Conservation (phyloP, 805 yeast genomes). For the Lipomyces anomalus region DNA sequence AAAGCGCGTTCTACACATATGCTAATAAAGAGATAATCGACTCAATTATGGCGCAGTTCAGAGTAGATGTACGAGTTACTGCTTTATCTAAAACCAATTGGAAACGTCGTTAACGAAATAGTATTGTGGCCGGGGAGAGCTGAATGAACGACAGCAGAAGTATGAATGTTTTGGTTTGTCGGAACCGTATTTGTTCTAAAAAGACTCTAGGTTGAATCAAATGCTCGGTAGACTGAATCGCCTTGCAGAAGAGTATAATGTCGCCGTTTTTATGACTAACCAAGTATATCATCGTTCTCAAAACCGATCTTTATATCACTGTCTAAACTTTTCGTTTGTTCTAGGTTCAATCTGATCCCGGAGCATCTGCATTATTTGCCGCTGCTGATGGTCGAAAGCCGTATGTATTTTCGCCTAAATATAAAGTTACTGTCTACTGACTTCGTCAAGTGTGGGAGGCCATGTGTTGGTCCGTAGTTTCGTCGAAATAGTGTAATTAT, state of each 20-base stretch:
- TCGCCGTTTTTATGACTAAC: conserved; percentile 69
- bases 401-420: conserved; percentile 24
- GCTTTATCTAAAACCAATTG: neutral
- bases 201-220: conserved; percentile 39
- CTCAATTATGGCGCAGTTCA: conserved; percentile 71
- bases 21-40: conserved; percentile 42
- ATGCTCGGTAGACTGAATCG: conserved; percentile 49
- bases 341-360: conserved; percentile 78
- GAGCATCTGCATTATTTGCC: conserved; percentile 72
- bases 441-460: conserved; percentile 52
- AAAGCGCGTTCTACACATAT: neutral
- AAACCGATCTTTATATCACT: neutral
- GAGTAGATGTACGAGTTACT: conserved; percentile 52
- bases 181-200: neutral
- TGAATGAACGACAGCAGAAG: conserved; percentile 70
- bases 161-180: too few relatives aligned
- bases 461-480: conserved; percentile 54
- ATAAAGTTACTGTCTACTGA: neutral
- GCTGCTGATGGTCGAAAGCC: conserved; percentile 81
- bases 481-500: too few relatives aligned
- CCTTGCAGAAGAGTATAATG: conserved; percentile 70
- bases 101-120: conserved; percentile 3
- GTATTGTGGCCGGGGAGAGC: conserved; percentile 71
- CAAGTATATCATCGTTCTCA: conserved; percentile 40
- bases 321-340: too few relatives aligned